These are phyloP conservation scores for Trichoderma koningiopsis DNA, from an alignment of 2,329 filamentous ascomycete genomes.

Conservation along the genomic window DNA sequence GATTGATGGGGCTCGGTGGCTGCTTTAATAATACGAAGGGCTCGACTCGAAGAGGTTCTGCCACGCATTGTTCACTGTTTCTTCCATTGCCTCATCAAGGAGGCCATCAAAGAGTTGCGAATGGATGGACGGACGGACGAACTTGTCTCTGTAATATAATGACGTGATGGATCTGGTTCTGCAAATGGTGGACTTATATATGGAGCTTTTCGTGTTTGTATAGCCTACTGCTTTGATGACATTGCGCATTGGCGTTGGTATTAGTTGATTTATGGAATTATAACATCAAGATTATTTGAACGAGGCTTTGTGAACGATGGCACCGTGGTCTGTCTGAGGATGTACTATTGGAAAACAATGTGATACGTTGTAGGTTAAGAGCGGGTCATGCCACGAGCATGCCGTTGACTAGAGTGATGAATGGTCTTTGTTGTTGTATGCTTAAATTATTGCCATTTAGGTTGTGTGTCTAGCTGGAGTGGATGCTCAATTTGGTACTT, in stretches of 20 bases:
- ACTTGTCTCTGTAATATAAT: conserved; percentile 3
- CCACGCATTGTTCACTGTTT: background rate
- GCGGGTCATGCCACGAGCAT: background rate
- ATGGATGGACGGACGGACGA: background rate
- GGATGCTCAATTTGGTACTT: background rate
- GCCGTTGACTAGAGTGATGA: too few relatives aligned
- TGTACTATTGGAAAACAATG: background rate
- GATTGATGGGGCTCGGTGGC: background rate
- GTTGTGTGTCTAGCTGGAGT: background rate
- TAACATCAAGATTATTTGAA: conserved; percentile 15
- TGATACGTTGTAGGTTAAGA: background rate
- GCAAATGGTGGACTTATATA: conserved; percentile 19
- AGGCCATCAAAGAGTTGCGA: background rate
- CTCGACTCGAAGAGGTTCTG: background rate
- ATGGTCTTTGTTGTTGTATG: background rate
- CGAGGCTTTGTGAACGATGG: background rate
- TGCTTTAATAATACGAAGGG: background rate
- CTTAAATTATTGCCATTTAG: background rate
- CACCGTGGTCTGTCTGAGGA: background rate
- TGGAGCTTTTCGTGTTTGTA: conserved; percentile 26
- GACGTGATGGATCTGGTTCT: conserved; percentile 10
- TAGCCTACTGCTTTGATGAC: conserved; percentile 22
- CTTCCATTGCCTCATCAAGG: background rate
- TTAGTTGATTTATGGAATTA: conserved; percentile 28
- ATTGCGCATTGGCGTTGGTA: conserved; percentile 19